Base-by-base conservation (phyloP, 163 green algal species). In the Prototheca wickerhamii region DNA sequence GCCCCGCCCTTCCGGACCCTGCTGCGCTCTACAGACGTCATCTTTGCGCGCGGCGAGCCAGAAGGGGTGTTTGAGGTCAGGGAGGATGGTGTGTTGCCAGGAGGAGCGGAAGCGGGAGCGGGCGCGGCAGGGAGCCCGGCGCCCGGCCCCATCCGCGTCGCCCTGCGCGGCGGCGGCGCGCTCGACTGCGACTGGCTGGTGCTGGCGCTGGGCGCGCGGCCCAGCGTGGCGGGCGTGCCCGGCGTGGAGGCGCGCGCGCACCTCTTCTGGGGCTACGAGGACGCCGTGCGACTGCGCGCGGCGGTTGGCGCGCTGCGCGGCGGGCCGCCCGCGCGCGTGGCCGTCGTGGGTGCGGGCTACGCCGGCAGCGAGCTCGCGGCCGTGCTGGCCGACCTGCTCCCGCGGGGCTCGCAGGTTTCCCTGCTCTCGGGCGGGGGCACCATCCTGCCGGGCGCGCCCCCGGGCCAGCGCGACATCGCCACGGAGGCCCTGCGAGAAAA, bases 111-210 rank as follows among this genome's bases (percentile, higher is more conserved):
- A 49, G 10, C 12, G 12, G 40, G 40, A 49, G 40, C 15, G 40
- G 40, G 12, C 10, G 40, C 40, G 40, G 40, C 40, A 49, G 10
- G 40, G 40, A 49, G n/a, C n/a, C n/a, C n/a, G n/a, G n/a, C 37
- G 37, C 15, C 28, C 5, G 61, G 56, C 26, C 74, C 69, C 34
- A 75, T 77, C 6, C 51, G 46, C 15, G 78, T 95, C 25, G 40
- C 70, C 46, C 74, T 95, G 33, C 33, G 37, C 0, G 73, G 80
- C 54, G 87, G 87, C 31, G 68, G 49, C 17, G 54, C 23, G 1
- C 50, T 97, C 43, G 70, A 84, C 34, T 95, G 93, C 73, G 88
- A 96, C 71, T 96, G 82, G 77, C 84, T 98, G 44, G 85, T 98
- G 50, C 49, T 96, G 35, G 83, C 91, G 0, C 65, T 97, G 53